Evolutionary conservation across 2,329 filamentous ascomycete species (phyloP), one percentile per base, ranked within the genome.

Genomic region (Akanthomyces muscarius): DNA sequence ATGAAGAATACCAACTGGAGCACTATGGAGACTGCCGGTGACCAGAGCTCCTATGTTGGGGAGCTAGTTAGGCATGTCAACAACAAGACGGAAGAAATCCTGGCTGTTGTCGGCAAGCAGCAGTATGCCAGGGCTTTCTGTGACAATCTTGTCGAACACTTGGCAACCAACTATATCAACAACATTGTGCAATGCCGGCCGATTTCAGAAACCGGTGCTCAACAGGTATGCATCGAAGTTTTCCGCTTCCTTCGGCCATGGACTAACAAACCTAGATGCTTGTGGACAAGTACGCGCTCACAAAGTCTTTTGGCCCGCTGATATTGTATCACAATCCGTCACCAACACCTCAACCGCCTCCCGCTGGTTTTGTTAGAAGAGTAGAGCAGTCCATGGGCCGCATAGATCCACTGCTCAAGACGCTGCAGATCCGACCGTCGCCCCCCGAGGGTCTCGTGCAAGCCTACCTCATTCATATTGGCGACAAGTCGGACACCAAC

Each of bases 1-100:
- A 99, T 99, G 95, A 89, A 89, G 66, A 97, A 97, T 72, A 96
- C 90, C 0, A 90, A 93, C 55, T 99, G 95, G 95, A 90, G 89
- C 74, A 92, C 90, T 67, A 90, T 99, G 81, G 95, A 98, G 69
- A 90, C 85, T 64, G 95, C 97, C 4, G 91, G 91, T 51, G 95
- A 99, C 73, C 92, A 97, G 72, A 97, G 92, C 75, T 88, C 90
- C 0, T 99, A 97, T 69, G 91, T 98, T 30, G 86, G 87, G 10
- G 91, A 96, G 73, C 81, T 99, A 3, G 77, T 97, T 53, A 84
- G 83, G 58, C 86, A 87, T 63, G 83, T 96, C 64, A 91, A 92
- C 71, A 79, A 82, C 4, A 88, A 87, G 66, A 85, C 90, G 16
- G 83, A 83, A 33, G 91, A 95, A 70, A 90, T 96, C 3, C 76